These are phyloP conservation scores for Drechslera avenae DNA, from an alignment of 2,329 filamentous ascomycete species.

Conservation along the genomic window DNA sequence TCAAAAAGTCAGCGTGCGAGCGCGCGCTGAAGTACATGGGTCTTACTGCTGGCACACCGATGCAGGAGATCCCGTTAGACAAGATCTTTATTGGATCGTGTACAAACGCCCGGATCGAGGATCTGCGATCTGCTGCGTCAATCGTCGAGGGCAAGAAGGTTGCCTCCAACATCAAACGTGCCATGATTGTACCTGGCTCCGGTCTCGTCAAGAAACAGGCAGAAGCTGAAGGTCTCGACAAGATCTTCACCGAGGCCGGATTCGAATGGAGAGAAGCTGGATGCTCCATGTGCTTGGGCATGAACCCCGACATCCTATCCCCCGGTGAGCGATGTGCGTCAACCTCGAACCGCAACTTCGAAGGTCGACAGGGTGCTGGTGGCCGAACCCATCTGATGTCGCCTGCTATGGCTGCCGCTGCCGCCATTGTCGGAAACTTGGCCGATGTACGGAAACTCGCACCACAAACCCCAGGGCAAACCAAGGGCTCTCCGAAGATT, in stretches of 20 bases:
- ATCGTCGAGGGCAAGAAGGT: slow-evolving; percentile 88
- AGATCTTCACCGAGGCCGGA: slow-evolving; percentile 87
- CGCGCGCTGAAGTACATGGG: slow-evolving; percentile 97
- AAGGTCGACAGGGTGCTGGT: slow-evolving; percentile 90
- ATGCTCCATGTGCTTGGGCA: slow-evolving; percentile 98
- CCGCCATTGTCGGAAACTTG: slow-evolving; percentile 86
- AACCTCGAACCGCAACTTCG: slow-evolving; percentile 97
- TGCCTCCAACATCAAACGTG: slow-evolving; percentile 86
- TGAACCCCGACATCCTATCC: slow-evolving; percentile 97
- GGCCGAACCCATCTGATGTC: slow-evolving; percentile 96
- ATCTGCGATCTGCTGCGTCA: slow-evolving; percentile 83
- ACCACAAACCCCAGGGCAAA: slow-evolving; percentile 50
- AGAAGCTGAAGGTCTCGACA: slow-evolving; percentile 88
- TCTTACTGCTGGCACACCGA: slow-evolving; percentile 78
- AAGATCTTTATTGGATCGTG: slow-evolving; percentile 98
- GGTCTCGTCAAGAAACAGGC: slow-evolving; percentile 92
- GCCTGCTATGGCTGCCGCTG: slow-evolving; percentile 93
- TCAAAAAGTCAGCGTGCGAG: slow-evolving; percentile 78
- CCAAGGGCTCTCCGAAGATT: slow-evolving; percentile 61
- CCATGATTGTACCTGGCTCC: slow-evolving; percentile 95
- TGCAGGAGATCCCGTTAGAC: slow-evolving; percentile 91
- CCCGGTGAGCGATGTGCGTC: slow-evolving; percentile 92
- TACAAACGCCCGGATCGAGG: slow-evolving; percentile 96
- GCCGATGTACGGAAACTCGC: slow-evolving; percentile 85
- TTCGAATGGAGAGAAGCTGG: slow-evolving; percentile 99